A percentile compares a stretch with the other conserved stretches of the same genome.
Evolutionary conservation across 1,284 basidiomycete species (phyloP).

Genomic region (Tilletiaria anomala): DNA sequence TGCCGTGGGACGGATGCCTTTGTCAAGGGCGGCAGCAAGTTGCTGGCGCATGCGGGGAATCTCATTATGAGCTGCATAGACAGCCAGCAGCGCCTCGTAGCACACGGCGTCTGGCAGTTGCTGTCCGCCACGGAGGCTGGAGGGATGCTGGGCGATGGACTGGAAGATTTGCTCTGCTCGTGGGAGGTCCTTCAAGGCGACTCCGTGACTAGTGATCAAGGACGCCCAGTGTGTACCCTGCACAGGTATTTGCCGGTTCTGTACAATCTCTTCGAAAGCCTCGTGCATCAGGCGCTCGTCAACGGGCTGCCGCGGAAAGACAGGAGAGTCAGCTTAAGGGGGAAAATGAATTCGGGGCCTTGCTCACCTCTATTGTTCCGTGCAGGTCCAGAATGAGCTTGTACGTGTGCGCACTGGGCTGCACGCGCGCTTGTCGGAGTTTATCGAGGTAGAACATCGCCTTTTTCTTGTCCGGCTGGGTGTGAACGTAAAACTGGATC

Average conservation of each 20-base stretch:
- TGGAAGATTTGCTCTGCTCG: constrained; percentile 67
- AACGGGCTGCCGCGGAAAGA: constrained; percentile 40
- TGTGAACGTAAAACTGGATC: constrained; percentile 92
- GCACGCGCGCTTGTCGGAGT: constrained; percentile 46
- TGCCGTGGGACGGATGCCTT: constrained; percentile 77
- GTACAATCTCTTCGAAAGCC: constrained; percentile 53
- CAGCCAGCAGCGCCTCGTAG: constrained; percentile 82
- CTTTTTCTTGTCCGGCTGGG: constrained; percentile 60
- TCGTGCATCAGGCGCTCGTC: constrained; percentile 61
- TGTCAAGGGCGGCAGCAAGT: too few relatives aligned
- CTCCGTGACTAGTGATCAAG: constrained; percentile 79
- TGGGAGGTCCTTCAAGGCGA: constrained; percentile 60
- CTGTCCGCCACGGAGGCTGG: constrained; percentile 26
- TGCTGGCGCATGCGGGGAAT: constrained; percentile 51
- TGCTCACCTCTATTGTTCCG: constrained; percentile 60
- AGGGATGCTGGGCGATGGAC: constrained; percentile 50
- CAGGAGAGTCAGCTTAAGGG: background rate
- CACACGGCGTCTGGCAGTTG: constrained; percentile 62
- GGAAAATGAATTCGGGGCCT: too few relatives aligned
- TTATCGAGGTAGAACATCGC: constrained; percentile 55
- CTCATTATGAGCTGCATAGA: constrained; percentile 62
- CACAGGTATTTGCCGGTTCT: constrained; percentile 49
- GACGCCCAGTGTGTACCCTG: constrained; percentile 82
- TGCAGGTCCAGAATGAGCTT: constrained; percentile 76
- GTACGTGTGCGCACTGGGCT: constrained; percentile 29